Base-by-base conservation (phyloP, 1,139 yeast genomes). In the Geotrichum reessii region DNA sequence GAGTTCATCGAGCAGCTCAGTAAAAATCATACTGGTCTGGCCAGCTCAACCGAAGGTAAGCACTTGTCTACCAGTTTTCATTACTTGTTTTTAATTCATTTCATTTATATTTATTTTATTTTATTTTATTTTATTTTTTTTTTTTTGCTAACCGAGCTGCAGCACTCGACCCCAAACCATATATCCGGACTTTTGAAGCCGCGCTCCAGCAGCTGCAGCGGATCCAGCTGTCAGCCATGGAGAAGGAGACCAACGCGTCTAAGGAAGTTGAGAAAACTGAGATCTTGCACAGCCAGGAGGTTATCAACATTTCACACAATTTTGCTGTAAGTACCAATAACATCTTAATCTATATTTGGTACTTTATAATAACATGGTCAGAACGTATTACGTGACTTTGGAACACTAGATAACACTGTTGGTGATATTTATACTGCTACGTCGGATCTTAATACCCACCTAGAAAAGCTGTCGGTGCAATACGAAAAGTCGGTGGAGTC, bases 181-280 rank as follows among this genome's bases (percentile, higher is more conserved):
- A 89, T 70, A 93, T 93, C 57, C 81, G 97, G 67, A 89, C 97
- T 0, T 92, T 93, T 72, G 98, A 92, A 71, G 84, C 93, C 1
- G 90, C 95, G 0, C 75, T 91, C 52, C 78, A 84, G 57, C 95
- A 89, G 68, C 74, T 90, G 63, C 82, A 84, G 65, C 78, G 78
- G 55, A 73, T 91, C 52, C 79, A 79, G 55, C 77, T 77, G 1
- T 84, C 84, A 53, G 83, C 91, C 1, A 70, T 75, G 7, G 69
- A 72, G 12, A 78, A 78, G 59, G 83, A 81, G 62, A 74, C 71
- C 0, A 74, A 73, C 17, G 76, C 84, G 33, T 86, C 81, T 53
- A 75, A 74, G 40, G 83, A 81, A 31, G 91, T 86, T 0, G 79
- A 81, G 9, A 75, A 78, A n/a, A 81, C 79, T 62, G 95, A 88